Percentiles rank a stretch among this genome's conserved stretches.
phyloP scores from a whole-genome alignment of 2,329 filamentous ascomycete species.

The Metarhizium guizhouense region DNA sequence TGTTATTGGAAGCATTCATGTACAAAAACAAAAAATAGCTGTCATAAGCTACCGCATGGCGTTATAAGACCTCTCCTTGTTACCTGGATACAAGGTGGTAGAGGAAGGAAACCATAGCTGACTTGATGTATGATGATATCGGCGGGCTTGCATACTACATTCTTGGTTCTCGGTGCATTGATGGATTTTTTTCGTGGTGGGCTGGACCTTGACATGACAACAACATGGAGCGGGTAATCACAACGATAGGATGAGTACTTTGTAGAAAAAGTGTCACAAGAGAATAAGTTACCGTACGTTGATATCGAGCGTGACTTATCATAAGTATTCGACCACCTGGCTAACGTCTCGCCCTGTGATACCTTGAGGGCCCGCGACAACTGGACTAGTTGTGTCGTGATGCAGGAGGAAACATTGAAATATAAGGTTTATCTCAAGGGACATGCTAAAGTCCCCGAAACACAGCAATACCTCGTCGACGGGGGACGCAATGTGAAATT shows the following conservation, averaged over 20 bases:
- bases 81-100: neutral
- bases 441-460: no score
- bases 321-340: no score
- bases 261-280: neutral
- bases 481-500: no score
- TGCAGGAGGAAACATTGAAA: no score
- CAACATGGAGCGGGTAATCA: neutral
- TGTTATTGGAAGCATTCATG: neutral
- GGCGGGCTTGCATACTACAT: neutral
- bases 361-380: no score
- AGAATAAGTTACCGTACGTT: neutral
- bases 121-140: neutral
- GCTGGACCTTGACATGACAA: neutral
- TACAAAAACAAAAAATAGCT: neutral
- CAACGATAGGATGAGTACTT: neutral
- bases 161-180: neutral
- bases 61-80: neutral
- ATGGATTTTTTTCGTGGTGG: neutral
- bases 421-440: no score
- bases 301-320: neutral
- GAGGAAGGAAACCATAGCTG: neutral
- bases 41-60: conserved; percentile 1
- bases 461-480: no score
- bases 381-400: no score
- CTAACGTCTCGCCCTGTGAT: no score